phyloP scores from a whole-genome alignment of 768 basidiomycete species.

The Suillus discolor region DNA sequence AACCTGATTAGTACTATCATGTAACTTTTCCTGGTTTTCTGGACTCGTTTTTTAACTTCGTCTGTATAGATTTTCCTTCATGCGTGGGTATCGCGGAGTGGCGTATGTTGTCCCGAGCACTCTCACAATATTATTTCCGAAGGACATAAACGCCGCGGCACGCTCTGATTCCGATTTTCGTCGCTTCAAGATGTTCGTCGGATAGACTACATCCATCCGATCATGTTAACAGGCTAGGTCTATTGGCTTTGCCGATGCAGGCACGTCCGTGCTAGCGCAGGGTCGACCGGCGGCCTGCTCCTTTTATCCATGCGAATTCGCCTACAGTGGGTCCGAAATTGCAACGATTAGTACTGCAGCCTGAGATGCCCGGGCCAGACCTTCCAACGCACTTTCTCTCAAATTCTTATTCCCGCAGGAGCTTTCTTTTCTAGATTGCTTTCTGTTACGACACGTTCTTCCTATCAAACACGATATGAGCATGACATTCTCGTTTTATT shows the following conservation, averaged over 20 bases:
- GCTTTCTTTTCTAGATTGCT: too few species aligned
- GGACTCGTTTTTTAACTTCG: background rate
- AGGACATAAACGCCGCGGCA: constrained; percentile 25
- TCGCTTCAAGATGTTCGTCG: constrained; percentile 38
- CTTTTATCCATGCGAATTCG: constrained; percentile 41
- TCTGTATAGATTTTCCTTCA: constrained; percentile 42
- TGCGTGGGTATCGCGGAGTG: constrained; percentile 49
- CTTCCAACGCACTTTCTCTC: too few species aligned
- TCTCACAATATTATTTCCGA: constrained; percentile 49
- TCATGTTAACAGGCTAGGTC: background rate
- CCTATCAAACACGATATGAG: constrained; percentile 47
- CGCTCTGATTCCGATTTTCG: constrained; percentile 46
- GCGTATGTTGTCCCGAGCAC: constrained; percentile 32
- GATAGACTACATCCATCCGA: constrained; percentile 25
- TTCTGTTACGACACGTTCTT: constrained; percentile 57
- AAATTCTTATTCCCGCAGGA: too few species aligned
- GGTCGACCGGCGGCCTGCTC: constrained; percentile 35
- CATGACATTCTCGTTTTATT: constrained; percentile 54
- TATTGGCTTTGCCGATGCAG: constrained; percentile 38
- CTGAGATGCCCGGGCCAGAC: too few species aligned
- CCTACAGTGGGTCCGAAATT: constrained; percentile 32
- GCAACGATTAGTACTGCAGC: background rate
- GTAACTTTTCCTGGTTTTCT: constrained; percentile 24
- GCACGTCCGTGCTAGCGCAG: constrained; percentile 50
- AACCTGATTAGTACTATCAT: constrained; percentile 39